Conservation (phyloP, 2,329 filamentous ascomycete species). For the Teratosphaeria epicoccoides region DNA sequence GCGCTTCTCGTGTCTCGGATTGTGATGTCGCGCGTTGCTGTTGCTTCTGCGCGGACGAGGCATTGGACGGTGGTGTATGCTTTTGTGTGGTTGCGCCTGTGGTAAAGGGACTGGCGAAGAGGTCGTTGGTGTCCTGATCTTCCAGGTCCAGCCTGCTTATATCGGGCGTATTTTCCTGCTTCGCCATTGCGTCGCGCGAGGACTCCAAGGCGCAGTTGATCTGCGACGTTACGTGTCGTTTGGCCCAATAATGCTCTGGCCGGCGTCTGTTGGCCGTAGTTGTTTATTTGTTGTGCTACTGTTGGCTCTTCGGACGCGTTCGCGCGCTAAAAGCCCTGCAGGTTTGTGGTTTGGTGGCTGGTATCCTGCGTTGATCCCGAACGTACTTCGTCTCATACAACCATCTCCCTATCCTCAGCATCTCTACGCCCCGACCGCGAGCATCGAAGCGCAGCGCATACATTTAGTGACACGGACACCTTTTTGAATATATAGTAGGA, state of each 20-base stretch:
- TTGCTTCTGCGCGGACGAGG: conserved; percentile 30
- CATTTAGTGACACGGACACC: no score
- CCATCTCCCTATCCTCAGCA: neutral
- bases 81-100: conserved; percentile 27
- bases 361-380: neutral
- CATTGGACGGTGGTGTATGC: conserved; percentile 20
- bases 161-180: conserved; percentile 18
- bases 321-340: neutral
- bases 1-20: conserved; percentile 56
- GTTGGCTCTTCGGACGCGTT: neutral
- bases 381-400: neutral
- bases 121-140: conserved; percentile 44
- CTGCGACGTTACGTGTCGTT: conserved; percentile 11
- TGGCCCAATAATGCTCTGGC: conserved; percentile 6
- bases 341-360: neutral
- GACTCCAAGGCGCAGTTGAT: neutral
- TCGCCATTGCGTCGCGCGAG: conserved; percentile 17
- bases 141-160: conserved; percentile 35
- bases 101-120: conserved; percentile 46
- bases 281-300: conserved; percentile 11
- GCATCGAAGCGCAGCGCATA: neutral
- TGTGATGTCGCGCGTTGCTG: conserved; percentile 20
- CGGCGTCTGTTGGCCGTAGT: conserved; percentile 8
- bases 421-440: neutral
- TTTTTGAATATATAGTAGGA: no score